Evolutionary conservation across 148 eudicot species (phyloP).

Genomic region (Polygonum maritimum): DNA sequence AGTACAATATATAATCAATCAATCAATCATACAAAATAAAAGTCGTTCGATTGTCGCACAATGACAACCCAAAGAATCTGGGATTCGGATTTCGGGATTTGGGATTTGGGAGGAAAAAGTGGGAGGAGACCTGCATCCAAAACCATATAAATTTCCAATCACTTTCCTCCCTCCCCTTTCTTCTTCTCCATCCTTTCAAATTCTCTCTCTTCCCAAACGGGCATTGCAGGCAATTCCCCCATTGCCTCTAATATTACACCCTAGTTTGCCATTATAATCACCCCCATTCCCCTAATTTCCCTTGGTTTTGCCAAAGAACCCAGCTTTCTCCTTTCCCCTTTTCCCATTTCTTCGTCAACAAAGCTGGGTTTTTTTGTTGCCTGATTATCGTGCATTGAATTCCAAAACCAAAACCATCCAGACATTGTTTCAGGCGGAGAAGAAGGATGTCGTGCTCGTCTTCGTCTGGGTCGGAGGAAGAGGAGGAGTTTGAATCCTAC

Average conservation of each 20-base stretch:
- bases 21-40: neutral
- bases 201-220: conserved; percentile 7
- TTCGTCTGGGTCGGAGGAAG: conserved; percentile 81
- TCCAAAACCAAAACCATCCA: neutral
- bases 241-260: neutral
- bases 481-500: conserved; percentile 68
- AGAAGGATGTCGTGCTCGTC: conserved; percentile 57
- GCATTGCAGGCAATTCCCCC: neutral
- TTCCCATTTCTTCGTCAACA: neutral
- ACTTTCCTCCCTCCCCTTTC: neutral
- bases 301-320: conserved; percentile 11
- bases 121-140: neutral
- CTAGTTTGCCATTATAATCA: neutral
- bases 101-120: neutral
- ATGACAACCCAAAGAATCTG: neutral
- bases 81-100: neutral
- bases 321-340: neutral
- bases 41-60: neutral
- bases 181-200: neutral
- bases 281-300: neutral
- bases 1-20: no score
- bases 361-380: neutral
- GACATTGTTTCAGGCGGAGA: neutral
- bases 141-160: neutral
- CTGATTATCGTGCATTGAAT: neutral